Base-by-base conservation (phyloP, 805 yeast species). In the Pichia insulana region DNA sequence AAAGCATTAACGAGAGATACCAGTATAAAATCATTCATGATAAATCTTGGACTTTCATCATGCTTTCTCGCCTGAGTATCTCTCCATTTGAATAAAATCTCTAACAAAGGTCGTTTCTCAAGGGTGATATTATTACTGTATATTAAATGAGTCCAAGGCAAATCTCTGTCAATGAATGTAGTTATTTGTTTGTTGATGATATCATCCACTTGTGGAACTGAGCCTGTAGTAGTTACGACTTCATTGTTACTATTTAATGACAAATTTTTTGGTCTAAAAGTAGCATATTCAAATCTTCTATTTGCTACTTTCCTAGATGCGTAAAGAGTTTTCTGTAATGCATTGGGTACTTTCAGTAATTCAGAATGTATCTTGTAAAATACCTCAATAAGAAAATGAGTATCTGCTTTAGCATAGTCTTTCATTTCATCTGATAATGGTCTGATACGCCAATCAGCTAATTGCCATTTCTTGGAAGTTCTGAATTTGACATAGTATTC, bases 401-500 rank as follows among this genome's bases (percentile, higher is more conserved):
- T 92, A 62, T 92, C 98, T 0, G 96, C 83, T 49, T 95, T 73
- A 0, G 98, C 98, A 59, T 92, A 92, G 13, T 81, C 75, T 46
- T 69, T 62, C 89, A 92, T 82, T 31, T 85, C 78, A 9, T 67
- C 59, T 1, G 85, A 73, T 40, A 92, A 64, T 0, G 98, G 98
- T 50, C 98, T 72, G 7, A 81, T 64, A 58, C 98, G 75, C 98
- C 98, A 92, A 62, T 92, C 98, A 1, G 97, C 95, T 47, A 89
- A 65, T 63, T 92, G 99, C 63, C 89, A 92, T 63, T 89, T 84
- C 55, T 92, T 92, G 12, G 96, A 84, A 0, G 98, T 88, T 49
- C 77, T 78, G 62, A 92, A 92, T 35, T 76, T 70, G 3, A 92
- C 95, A 61, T 71, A 86, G 20, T 71, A 71, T 54, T 90, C 95